These are phyloP conservation scores for Lophium mytilinum DNA, from an alignment of 495 filamentous ascomycete species.

Conservation along the genomic window DNA sequence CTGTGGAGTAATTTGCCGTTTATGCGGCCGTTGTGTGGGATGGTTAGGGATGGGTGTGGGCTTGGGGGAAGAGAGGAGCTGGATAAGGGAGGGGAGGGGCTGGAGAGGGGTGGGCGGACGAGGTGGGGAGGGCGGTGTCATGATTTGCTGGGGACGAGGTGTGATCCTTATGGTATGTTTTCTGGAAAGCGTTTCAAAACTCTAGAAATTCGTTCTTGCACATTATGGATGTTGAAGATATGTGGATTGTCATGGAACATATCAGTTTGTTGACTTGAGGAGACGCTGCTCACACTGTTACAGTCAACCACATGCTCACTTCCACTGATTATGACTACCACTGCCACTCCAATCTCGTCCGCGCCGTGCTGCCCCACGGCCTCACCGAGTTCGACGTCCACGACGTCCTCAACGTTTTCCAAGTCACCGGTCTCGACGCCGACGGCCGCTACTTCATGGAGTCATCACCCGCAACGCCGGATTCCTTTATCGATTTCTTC, in stretches of 20 bases:
- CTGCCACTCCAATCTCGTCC: constrained; percentile 72
- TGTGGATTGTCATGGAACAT: no score
- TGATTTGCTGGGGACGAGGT: constrained; percentile 70
- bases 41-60: constrained; percentile 57
- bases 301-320: constrained; percentile 60
- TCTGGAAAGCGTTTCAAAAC: neutral
- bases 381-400: constrained; percentile 67
- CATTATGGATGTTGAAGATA: no score
- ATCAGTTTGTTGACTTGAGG: neutral
- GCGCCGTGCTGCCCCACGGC: constrained; percentile 59
- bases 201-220: no score
- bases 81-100: constrained; percentile 44
- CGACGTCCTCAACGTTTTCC: constrained; percentile 76
- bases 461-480: constrained; percentile 55
- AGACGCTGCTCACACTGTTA: neutral
- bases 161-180: constrained; percentile 54
- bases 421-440: constrained; percentile 65
- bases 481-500: constrained; percentile 69
- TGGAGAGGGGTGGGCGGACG: constrained; percentile 9
- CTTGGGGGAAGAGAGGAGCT: constrained; percentile 44
- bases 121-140: constrained; percentile 51
- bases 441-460: constrained; percentile 73
- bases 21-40: constrained; percentile 63
- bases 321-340: constrained; percentile 66
- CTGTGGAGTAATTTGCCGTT: constrained; percentile 72